phyloP scores from a whole-genome alignment of 208 protist species.

The Leishmania arabica region DNA sequence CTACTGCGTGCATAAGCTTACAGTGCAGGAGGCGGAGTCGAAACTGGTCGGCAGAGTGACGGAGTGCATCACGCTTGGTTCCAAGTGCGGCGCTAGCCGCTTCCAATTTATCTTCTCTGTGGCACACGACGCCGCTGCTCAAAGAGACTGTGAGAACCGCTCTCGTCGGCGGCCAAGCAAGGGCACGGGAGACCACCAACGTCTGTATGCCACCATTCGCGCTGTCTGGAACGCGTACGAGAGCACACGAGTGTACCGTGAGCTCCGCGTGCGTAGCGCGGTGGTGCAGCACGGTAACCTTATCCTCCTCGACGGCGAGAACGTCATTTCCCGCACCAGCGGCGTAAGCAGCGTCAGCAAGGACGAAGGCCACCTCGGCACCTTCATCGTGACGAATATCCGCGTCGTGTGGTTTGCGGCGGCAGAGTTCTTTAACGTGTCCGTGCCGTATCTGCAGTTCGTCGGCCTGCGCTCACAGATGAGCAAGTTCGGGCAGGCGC shows the following conservation, averaged over 20 bases:
- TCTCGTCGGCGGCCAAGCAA: not conserved
- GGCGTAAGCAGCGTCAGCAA: constrained; percentile 94
- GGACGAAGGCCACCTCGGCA: constrained; percentile 91
- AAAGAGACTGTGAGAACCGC: not conserved
- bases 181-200: constrained; percentile 1
- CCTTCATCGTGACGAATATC: constrained; percentile 95
- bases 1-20: constrained; percentile 83
- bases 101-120: constrained; percentile 98
- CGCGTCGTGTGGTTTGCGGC: constrained; percentile 95
- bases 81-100: constrained; percentile 73
- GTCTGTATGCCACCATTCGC: constrained; percentile 33
- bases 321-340: constrained; percentile 79
- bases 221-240: constrained; percentile 93
- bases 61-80: constrained; percentile 90
- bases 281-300: constrained; percentile 90
- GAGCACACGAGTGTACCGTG: constrained; percentile 91
- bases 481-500: constrained; percentile 81
- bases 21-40: constrained; percentile 86
- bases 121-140: constrained; percentile 20
- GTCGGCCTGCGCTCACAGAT: constrained; percentile 66
- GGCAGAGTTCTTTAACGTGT: constrained; percentile 94
- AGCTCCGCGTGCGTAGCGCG: constrained; percentile 93
- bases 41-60: constrained; percentile 66
- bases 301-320: constrained; percentile 84
- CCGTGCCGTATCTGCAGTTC: constrained; percentile 95